Base-by-base conservation (phyloP, 192 early-diverging fungal genomes). In the Coemansia sp. region DNA sequence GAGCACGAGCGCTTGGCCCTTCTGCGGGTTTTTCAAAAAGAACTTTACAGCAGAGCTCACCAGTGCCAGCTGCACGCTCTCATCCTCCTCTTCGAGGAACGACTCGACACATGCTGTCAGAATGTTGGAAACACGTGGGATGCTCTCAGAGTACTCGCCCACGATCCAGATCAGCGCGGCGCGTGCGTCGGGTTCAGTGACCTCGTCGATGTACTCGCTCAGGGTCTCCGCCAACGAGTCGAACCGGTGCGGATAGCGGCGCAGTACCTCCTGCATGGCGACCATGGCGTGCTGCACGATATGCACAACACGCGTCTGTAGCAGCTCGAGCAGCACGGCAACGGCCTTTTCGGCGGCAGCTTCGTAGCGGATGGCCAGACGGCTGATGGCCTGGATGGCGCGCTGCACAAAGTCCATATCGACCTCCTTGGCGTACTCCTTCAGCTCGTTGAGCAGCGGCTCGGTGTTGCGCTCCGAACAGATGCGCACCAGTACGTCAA, bases 391-490 rank as follows among this genome's bases (percentile, higher is more conserved):
- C 20, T 80, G 71, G 26, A 98, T 83, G 2, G 91, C 81, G 55
- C 87, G 92, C 24, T 91, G 77, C 3, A 95, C 94, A 81, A 97
- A 95, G 58, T 95, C 94, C 17, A 97, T 90, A 69, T 97, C 95
- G 1, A 98, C 94, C 60, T 98, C 95, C 44, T 89, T 92, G 10
- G 91, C 89, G 57, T 98, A 98, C 87, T 98, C 95, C 60, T 91
- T 89, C 26, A 98, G 80, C 77, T 98, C 95, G 32, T 83, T 86
- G 25, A 98, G 73, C 30, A 98, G 81, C 49, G 94, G 91, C 46
- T 97, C 93, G 13, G 93, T 78, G 55, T 95, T 96, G 50, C 81
- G 77, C 46, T 90, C 89, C 18, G 84, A 86, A 54, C 85, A 88
- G 18, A 98, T 81, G 37, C 85, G 87, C 57, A 97, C 88, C 66